phyloP scores from a whole-genome alignment of 306 rosid genomes.

The Comarum palustre region DNA sequence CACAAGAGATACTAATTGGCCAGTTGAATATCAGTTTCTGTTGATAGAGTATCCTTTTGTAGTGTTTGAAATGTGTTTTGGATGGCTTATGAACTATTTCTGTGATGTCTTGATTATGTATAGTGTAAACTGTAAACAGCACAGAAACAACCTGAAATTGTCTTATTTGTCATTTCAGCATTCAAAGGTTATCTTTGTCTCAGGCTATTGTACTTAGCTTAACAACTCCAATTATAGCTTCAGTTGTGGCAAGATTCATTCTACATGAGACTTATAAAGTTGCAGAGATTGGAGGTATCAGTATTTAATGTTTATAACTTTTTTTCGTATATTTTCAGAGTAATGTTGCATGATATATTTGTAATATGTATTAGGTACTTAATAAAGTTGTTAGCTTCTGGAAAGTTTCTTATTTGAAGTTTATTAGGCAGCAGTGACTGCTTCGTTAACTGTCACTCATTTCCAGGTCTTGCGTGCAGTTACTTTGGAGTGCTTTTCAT shows the following conservation, averaged over 20 bases:
- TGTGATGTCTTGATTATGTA: slow-evolving; percentile 2
- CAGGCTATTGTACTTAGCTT: slow-evolving; percentile 66
- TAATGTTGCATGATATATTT: slow-evolving; percentile 12
- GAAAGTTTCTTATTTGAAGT: not conserved
- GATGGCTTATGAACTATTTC: not conserved
- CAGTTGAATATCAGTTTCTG: not conserved
- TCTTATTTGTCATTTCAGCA: slow-evolving; percentile 50
- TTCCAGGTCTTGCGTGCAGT: slow-evolving; percentile 81
- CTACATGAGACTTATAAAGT: slow-evolving; percentile 60
- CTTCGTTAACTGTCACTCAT: slow-evolving; percentile 18
- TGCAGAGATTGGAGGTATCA: slow-evolving; percentile 59
- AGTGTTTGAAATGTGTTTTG: not conserved
- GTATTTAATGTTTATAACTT: slow-evolving; percentile 13
- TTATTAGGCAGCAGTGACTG: slow-evolving; percentile 16
- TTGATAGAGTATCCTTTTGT: not conserved
- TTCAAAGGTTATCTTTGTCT: slow-evolving; percentile 61
- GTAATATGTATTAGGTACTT: not conserved
- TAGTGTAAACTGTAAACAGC: not conserved
- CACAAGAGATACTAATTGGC: not conserved
- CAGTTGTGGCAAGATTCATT: slow-evolving; percentile 63
- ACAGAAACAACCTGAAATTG: slow-evolving; percentile 21
- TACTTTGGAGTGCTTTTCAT: slow-evolving; percentile 73
- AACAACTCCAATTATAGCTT: slow-evolving; percentile 71
- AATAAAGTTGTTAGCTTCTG: slow-evolving; percentile 1
- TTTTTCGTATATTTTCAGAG: not conserved